Conservation (phyloP, 148 eudicot species). For the Amaranthus palmeri region DNA sequence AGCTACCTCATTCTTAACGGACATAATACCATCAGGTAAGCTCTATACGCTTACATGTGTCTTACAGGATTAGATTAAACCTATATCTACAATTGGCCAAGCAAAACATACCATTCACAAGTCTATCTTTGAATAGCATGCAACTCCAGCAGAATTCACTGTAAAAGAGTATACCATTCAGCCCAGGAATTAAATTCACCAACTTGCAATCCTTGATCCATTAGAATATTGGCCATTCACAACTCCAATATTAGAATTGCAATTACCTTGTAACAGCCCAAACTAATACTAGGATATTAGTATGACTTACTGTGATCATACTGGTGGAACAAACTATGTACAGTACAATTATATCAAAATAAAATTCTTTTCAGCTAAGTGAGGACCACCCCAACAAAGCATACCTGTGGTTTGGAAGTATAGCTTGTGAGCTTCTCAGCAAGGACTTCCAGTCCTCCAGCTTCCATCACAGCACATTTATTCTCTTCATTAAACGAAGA, state of each 20-base stretch:
- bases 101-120: background rate
- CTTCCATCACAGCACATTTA: constrained; percentile 56
- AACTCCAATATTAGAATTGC: background rate
- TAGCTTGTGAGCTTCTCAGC: constrained; percentile 54
- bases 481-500: constrained; percentile 54
- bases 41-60: background rate
- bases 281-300: background rate
- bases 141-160: background rate
- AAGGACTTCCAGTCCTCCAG: constrained; percentile 74
- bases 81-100: background rate
- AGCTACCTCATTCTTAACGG: background rate
- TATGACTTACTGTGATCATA: background rate
- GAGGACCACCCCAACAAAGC: background rate
- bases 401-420: constrained; percentile 59
- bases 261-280: background rate
- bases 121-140: background rate
- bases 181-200: background rate
- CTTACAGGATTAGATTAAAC: background rate
- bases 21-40: background rate
- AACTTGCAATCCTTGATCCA: background rate
- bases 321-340: background rate
- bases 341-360: too few relatives aligned
- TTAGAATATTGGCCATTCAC: background rate
- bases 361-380: background rate
- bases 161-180: background rate